These are phyloP conservation scores for Apiotrichum gamsii DNA, from an alignment of 1,284 basidiomycete species.

Conservation along the genomic window DNA sequence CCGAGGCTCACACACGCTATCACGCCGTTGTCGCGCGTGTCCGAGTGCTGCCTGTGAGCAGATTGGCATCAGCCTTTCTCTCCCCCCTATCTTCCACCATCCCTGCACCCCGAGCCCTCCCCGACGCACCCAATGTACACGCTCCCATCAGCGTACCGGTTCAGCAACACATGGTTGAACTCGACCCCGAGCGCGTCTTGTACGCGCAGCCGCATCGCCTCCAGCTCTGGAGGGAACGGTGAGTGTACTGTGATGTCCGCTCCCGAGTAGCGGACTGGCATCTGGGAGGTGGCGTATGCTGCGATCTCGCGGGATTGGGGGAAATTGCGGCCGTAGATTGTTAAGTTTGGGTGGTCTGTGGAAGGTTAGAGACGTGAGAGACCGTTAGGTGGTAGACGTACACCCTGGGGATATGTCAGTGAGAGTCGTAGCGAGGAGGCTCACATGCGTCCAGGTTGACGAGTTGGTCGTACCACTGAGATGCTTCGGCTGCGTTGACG, in stretches of 20 bases:
- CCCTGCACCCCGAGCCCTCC: not conserved
- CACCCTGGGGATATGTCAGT: slow-evolving; percentile 29
- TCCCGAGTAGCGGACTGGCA: slow-evolving; percentile 50
- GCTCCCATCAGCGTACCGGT: slow-evolving; percentile 51
- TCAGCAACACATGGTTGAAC: slow-evolving; percentile 55
- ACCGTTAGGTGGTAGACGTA: slow-evolving; percentile 4
- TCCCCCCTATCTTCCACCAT: not conserved
- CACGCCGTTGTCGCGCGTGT: slow-evolving; percentile 45
- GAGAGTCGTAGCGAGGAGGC: slow-evolving; percentile 3
- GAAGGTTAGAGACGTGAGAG: not conserved
- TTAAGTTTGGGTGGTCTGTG: slow-evolving; percentile 51
- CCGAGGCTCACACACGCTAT: slow-evolving; percentile 53
- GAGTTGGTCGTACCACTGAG: slow-evolving; percentile 48
- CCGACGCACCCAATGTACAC: slow-evolving; percentile 50
- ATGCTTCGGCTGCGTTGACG: slow-evolving; percentile 35
- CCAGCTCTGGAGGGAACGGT: slow-evolving; percentile 48
- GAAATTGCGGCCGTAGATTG: slow-evolving; percentile 52
- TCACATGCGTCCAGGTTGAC: slow-evolving; percentile 46
- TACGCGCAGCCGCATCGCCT: slow-evolving; percentile 45
- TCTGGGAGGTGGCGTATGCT: slow-evolving; percentile 49
- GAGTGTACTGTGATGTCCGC: slow-evolving; percentile 48
- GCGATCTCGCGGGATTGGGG: slow-evolving; percentile 51
- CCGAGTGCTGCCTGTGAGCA: slow-evolving; percentile 26
- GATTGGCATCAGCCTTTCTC: not conserved
- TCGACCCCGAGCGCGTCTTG: slow-evolving; percentile 46